Evolutionary conservation across 768 basidiomycete genomes (phyloP).

Genomic region (Amanita muscaria): DNA sequence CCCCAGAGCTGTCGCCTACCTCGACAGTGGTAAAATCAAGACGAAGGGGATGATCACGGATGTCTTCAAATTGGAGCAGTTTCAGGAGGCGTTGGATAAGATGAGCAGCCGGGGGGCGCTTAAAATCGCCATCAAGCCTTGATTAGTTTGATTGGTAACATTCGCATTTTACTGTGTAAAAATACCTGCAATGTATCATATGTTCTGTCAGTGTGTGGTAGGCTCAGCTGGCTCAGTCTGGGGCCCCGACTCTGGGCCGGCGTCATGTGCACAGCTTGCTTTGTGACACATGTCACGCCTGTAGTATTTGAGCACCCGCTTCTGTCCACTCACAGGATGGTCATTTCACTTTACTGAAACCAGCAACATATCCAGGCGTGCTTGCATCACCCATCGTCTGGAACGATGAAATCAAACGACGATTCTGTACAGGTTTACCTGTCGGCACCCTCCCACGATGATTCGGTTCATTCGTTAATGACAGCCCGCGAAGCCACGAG

Average conservation of each 20-base stretch:
- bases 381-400: conserved; percentile 1
- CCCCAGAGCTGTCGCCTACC: conserved; percentile 83
- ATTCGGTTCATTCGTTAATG: neutral
- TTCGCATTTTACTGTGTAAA: too few species aligned
- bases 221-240: too few species aligned
- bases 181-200: too few species aligned
- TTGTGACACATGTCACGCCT: too few species aligned
- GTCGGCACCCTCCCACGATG: neutral
- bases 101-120: conserved; percentile 55
- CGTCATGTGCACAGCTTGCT: too few species aligned
- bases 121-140: conserved; percentile 57
- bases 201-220: too few species aligned
- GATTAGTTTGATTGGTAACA: too few species aligned
- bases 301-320: too few species aligned
- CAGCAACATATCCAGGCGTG: neutral
- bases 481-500: conserved; percentile 1
- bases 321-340: too few species aligned
- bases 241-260: too few species aligned
- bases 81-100: conserved; percentile 63
- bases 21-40: conserved; percentile 78
- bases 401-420: neutral
- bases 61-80: conserved; percentile 59
- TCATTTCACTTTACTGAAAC: neutral
- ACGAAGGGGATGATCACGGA: conserved; percentile 74
- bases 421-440: conserved; percentile 2